phyloP scores from a whole-genome alignment of 371 early-diverging fungal genomes.

The Coemansia sp. region DNA sequence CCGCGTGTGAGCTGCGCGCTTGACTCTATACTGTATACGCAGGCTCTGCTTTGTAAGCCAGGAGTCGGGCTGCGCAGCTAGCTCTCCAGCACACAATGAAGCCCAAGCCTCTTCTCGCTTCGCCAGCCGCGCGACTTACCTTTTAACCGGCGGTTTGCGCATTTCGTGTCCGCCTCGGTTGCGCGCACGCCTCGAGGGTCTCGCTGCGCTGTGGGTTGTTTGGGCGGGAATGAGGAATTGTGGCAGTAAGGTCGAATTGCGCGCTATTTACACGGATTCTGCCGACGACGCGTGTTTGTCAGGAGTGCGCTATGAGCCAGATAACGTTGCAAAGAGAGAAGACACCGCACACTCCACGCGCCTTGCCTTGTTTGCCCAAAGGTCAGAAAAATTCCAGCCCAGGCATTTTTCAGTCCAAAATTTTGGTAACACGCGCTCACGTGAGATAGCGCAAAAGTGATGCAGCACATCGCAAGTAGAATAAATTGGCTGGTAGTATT shows the following conservation, averaged over 20 bases:
- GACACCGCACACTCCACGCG: neutral
- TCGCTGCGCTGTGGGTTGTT: too few relatives aligned
- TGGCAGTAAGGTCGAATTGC: neutral
- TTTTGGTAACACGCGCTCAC: neutral
- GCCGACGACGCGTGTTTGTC: neutral
- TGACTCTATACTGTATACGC: neutral
- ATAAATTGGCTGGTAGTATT: neutral
- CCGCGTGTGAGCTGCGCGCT: neutral
- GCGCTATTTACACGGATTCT: conserved; percentile 1
- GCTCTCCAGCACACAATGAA: neutral
- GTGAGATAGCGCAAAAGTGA: neutral
- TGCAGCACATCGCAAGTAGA: neutral
- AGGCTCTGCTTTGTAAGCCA: too few relatives aligned
- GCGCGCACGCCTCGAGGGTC: too few relatives aligned
- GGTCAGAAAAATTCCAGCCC: neutral
- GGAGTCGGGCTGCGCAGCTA: too few relatives aligned
- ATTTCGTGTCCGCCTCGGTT: conserved; percentile 5
- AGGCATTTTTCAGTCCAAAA: neutral
- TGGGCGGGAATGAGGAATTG: too few relatives aligned
- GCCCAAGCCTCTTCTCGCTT: neutral
- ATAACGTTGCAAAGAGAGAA: neutral
- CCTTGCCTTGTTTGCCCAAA: neutral
- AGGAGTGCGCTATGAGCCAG: neutral
- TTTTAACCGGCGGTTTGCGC: conserved; percentile 20
- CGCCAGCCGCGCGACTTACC: conserved; percentile 10